Conservation (phyloP, 768 basidiomycete species). For the Rubroboletus satanas region DNA sequence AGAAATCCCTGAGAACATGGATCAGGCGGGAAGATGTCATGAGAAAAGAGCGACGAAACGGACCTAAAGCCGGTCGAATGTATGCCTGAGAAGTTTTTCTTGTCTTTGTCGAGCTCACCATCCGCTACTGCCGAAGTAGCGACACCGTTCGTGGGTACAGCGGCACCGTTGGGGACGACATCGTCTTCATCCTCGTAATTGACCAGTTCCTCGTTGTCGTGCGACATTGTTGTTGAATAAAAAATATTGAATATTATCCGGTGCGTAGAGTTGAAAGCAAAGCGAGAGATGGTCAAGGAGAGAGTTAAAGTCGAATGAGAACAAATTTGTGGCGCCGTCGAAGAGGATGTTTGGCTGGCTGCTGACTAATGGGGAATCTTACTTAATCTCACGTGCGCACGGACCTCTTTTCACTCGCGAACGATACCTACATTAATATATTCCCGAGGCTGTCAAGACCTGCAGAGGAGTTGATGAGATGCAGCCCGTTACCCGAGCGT, state of each 20-base stretch:
- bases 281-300: constrained; percentile 15
- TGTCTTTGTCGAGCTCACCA: constrained; percentile 69
- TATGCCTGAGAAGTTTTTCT: constrained; percentile 98
- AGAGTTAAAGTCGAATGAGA: constrained; percentile 19
- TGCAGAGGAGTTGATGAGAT: not conserved
- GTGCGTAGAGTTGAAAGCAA: constrained; percentile 25
- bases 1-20: constrained; percentile 70
- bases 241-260: constrained; percentile 24
- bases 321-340: constrained; percentile 25
- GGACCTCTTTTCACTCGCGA: constrained; percentile 16
- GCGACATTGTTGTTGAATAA: constrained; percentile 50
- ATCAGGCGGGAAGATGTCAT: not conserved
- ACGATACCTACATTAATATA: not conserved
- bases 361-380: constrained; percentile 27
- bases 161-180: constrained; percentile 57
- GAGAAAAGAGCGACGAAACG: constrained; percentile 24
- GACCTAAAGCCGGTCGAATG: constrained; percentile 99
- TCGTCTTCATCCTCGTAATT: constrained; percentile 94
- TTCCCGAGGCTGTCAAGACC: not conserved
- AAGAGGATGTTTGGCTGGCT: constrained; percentile 3
- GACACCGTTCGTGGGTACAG: constrained; percentile 46
- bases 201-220: constrained; percentile 89
- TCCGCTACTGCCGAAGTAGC: constrained; percentile 43
- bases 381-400: constrained; percentile 26
- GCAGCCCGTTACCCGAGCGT: not conserved